phyloP scores from a whole-genome alignment of 306 rosid species.

The Cucurbita argyrosperma region DNA sequence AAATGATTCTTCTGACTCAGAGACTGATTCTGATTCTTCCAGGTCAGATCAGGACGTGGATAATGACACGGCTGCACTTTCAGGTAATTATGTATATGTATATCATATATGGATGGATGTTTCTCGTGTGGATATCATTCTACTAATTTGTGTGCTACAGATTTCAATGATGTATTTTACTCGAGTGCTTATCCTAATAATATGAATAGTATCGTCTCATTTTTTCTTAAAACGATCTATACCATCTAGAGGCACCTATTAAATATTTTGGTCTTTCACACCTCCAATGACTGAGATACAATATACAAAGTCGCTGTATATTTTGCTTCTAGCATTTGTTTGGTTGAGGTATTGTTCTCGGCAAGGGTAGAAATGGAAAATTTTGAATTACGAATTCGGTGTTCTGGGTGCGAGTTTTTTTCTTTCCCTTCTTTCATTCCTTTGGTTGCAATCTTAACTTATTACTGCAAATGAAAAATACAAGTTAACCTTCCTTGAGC shows the following conservation, averaged over 20 bases:
- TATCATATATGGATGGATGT: neutral
- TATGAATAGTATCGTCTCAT: neutral
- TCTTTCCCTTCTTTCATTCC: no score
- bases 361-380: neutral
- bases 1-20: constrained; percentile 41
- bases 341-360: neutral
- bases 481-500: neutral
- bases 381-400: neutral
- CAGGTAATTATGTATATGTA: constrained; percentile 42
- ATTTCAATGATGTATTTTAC: neutral
- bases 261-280: neutral
- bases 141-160: neutral
- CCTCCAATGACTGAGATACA: neutral
- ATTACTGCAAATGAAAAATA: neutral
- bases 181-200: neutral
- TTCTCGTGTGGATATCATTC: neutral
- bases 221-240: neutral
- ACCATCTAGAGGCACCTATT: neutral
- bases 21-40: constrained; percentile 56
- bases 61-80: constrained; percentile 48
- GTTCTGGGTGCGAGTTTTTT: neutral
- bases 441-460: neutral
- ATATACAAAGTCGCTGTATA: neutral
- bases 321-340: neutral
- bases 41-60: constrained; percentile 61